phyloP scores from a whole-genome alignment of 2,329 filamentous ascomycete species.

The Apiospora saccharicola region DNA sequence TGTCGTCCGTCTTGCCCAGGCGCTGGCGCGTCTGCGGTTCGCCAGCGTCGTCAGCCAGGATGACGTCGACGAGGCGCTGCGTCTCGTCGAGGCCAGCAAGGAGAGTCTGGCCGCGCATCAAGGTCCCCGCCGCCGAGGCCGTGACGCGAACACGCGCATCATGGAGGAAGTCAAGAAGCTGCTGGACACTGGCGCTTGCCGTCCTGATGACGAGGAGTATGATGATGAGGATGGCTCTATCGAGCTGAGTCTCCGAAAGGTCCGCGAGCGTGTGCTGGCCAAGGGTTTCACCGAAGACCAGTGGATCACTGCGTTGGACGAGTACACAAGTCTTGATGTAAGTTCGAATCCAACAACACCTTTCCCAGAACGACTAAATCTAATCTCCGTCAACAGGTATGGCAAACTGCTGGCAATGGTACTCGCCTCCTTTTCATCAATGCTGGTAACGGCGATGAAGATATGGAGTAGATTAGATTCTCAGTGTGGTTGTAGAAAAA shows the following conservation, averaged over 20 bases:
- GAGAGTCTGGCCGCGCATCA: conserved; percentile 82
- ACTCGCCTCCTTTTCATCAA: conserved; percentile 76
- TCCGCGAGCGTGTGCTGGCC: conserved; percentile 89
- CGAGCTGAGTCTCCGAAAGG: conserved; percentile 86
- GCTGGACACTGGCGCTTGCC: conserved; percentile 85
- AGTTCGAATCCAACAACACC: conserved; percentile 53
- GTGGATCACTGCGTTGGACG: conserved; percentile 83
- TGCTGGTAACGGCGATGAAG: conserved; percentile 59
- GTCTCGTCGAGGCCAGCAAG: conserved; percentile 92
- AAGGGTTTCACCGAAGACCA: conserved; percentile 98
- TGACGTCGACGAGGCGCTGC: conserved; percentile 93
- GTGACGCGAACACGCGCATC: conserved; percentile 87
- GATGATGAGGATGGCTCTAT: conserved; percentile 53
- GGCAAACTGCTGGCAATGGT: conserved; percentile 78
- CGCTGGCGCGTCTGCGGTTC: conserved; percentile 90
- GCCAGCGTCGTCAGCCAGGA: conserved; percentile 84
- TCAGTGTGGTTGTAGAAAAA: neutral
- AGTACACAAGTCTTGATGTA: conserved; percentile 89
- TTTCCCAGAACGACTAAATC: conserved; percentile 30
- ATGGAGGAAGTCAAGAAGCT: conserved; percentile 93
- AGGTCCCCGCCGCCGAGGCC: conserved; percentile 64
- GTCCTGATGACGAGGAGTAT: conserved; percentile 68
- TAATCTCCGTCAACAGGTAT: conserved; percentile 65
- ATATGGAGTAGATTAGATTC: conserved; percentile 48
- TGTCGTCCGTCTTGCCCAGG: conserved; percentile 91